Base-by-base conservation (phyloP, 2,329 filamentous ascomycete genomes). In the Mycosphaerella sp. region DNA sequence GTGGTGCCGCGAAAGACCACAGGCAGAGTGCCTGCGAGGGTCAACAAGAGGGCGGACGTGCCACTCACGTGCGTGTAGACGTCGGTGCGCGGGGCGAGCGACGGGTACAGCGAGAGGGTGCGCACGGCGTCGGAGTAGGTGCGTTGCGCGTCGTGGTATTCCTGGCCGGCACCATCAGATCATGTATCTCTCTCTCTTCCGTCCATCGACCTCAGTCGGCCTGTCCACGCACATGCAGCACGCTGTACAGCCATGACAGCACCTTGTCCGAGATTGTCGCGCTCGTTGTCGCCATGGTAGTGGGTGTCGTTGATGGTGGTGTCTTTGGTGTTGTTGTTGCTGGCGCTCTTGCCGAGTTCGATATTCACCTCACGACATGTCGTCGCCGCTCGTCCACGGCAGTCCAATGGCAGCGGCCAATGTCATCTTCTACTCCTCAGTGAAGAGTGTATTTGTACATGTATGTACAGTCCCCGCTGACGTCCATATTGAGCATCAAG, bases 51-150 rank as follows among this genome's bases (percentile, higher is more conserved):
- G 44, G 89, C 87, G 10, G 89, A 91, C 58, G 79, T 75, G 64
- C 93, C 93, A 75, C 87, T 87, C 62, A 95, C 86, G 68, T 90
- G 95, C 50, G 91, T 97, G 71, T 97, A 94, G 45, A 97, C 90
- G 69, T 97, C 90, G 55, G 93, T 98, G 61, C 87, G 82, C 21
- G 90, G 89, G 7, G 85, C 80, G 17, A 98, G 77, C 2, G 87
- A 86, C 6, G 89, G 82, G 66, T 89, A 89, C 60, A 86, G 80
- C 28, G 86, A 80, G 47, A 98, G 81, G 25, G 84, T 81, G 66
- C 89, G 85, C 57, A 87, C 90, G 61, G 94, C 84, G 71, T 97
- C 90, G 68, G 86, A 86, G 73, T 97, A 97, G 48, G 90, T 89
- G 55, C 89, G 85, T 66, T 91, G 94, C 53, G 94, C 85, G 73